Conservation (phyloP, 495 filamentous ascomycete species). For the Massariosphaeria phaeospora region DNA sequence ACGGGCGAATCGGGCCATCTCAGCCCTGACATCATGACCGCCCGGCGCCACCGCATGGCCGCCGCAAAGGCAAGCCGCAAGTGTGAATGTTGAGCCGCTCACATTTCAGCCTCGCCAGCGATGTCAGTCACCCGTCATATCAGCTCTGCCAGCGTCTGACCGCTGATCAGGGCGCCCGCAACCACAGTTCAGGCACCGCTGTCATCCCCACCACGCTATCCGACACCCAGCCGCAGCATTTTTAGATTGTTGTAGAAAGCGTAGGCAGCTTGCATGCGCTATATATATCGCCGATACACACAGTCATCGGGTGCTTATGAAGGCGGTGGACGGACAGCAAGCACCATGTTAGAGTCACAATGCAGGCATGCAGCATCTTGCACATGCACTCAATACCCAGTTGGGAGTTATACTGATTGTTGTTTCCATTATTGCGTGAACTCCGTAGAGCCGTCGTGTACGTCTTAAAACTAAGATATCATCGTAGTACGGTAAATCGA, state of each 20-base stretch:
- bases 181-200: background rate
- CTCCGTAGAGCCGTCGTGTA: background rate
- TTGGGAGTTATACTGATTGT: too few relatives aligned
- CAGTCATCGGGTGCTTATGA: too few relatives aligned
- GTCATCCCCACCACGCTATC: background rate
- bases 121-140: background rate
- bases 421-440: background rate
- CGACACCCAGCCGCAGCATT: background rate
- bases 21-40: constrained; percentile 11
- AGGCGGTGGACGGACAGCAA: too few relatives aligned
- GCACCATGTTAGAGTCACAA: too few relatives aligned
- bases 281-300: background rate
- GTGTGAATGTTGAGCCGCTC: background rate
- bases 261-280: background rate
- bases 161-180: background rate
- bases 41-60: background rate
- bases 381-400: too few relatives aligned
- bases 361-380: too few relatives aligned
- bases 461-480: background rate
- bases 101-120: background rate
- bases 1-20: background rate
- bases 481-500: too few relatives aligned
- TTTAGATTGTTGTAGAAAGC: constrained; percentile 8
- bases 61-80: background rate
- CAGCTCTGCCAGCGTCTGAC: background rate